A percentile compares a stretch with the other conserved stretches of the same genome.
phyloP scores from a whole-genome alignment of 176 grass and related monocot species.

The Rhynchospora tenuis region DNA sequence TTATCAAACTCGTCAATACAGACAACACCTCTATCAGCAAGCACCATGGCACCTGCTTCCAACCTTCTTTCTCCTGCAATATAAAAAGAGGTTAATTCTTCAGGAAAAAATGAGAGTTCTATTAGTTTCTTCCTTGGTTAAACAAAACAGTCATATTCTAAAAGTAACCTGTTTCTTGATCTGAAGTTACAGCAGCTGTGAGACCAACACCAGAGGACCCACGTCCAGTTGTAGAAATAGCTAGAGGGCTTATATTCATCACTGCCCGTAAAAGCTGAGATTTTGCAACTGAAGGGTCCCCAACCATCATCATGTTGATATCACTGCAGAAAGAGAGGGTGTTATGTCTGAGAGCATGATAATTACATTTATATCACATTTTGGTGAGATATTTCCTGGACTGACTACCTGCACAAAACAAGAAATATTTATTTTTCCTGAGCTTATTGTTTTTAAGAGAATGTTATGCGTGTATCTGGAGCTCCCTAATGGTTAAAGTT shows the following conservation, averaged over 20 bases:
- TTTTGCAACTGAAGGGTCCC: conserved; percentile 97
- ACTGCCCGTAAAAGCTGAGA: conserved; percentile 92
- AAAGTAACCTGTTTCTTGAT: conserved; percentile 86
- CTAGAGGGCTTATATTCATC: conserved; percentile 92
- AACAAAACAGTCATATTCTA: background rate
- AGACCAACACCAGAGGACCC: conserved; percentile 98
- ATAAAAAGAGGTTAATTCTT: conserved; percentile 5
- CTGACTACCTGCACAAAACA: background rate
- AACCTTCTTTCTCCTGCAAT: conserved; percentile 88
- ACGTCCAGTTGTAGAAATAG: conserved; percentile 91
- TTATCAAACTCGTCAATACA: conserved; percentile 99
- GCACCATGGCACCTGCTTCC: conserved; percentile 99
- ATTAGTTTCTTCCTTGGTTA: background rate
- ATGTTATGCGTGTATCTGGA: background rate
- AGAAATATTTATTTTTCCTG: background rate
- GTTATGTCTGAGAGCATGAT: background rate
- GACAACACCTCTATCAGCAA: conserved; percentile 91
- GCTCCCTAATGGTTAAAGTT: background rate
- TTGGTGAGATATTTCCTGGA: background rate
- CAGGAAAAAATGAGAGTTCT: background rate
- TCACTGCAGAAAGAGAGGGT: conserved; percentile 41
- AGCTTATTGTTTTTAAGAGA: background rate
- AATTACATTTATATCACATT: background rate
- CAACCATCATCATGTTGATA: conserved; percentile 99
- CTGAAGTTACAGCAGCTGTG: conserved; percentile 90